These are phyloP conservation scores for Globisporangium iwayamae DNA, from an alignment of 352 stramenopile genomes.

Conservation along the genomic window DNA sequence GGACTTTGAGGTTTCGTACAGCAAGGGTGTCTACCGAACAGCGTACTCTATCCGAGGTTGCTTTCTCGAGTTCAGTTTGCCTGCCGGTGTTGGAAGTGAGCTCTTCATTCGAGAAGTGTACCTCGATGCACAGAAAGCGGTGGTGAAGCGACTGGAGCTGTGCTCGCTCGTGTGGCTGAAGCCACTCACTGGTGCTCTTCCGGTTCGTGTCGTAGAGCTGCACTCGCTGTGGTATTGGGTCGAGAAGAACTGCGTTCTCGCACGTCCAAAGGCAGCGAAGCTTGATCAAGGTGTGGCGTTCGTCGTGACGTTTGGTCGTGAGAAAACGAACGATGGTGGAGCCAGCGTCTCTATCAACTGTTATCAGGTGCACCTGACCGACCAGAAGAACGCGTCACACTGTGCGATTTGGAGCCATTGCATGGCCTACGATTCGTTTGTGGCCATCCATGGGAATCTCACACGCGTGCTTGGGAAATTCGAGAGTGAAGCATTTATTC, in stretches of 20 bases:
- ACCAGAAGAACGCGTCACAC: constrained; percentile 18
- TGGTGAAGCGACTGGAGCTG: constrained; percentile 25
- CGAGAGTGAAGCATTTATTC: constrained; percentile 27
- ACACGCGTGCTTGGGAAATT: constrained; percentile 33
- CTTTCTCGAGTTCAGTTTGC: constrained; percentile 33
- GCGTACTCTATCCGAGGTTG: constrained; percentile 17
- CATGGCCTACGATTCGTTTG: constrained; percentile 23
- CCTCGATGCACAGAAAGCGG: background rate
- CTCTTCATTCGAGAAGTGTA: constrained; percentile 28
- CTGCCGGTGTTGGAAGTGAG: constrained; percentile 20
- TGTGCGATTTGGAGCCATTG: constrained; percentile 13
- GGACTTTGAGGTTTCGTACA: constrained; percentile 46
- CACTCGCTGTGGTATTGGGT: constrained; percentile 53
- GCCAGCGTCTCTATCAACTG: constrained; percentile 14
- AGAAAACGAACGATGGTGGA: background rate
- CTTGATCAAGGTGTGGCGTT: constrained; percentile 1
- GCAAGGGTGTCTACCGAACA: constrained; percentile 28
- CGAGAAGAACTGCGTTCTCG: constrained; percentile 32
- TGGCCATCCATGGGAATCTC: constrained; percentile 13
- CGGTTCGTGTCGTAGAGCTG: constrained; percentile 24
- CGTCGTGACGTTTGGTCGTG: constrained; percentile 3
- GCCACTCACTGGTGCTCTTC: constrained; percentile 19
- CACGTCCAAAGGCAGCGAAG: constrained; percentile 23
- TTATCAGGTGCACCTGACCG: constrained; percentile 29
- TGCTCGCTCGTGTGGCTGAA: constrained; percentile 27